Conservation (phyloP, 768 basidiomycete genomes). For the Sarcodon aspratus region DNA sequence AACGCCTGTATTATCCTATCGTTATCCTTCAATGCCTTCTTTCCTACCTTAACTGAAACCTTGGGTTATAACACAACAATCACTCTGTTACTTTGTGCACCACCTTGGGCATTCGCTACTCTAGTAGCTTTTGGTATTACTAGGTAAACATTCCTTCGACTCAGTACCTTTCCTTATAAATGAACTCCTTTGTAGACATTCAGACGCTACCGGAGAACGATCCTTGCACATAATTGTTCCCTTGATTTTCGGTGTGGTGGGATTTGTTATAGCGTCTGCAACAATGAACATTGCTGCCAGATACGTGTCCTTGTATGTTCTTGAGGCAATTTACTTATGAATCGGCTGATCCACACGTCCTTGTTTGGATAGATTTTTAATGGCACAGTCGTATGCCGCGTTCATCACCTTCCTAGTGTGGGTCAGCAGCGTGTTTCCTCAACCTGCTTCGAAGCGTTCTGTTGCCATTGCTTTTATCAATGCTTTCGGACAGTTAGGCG, state of each 20-base stretch:
- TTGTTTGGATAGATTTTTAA: conserved; percentile 44
- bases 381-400: conserved; percentile 64
- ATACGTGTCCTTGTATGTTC: conserved; percentile 50
- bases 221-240: conserved; percentile 53
- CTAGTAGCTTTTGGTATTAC: conserved; percentile 41
- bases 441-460: conserved; percentile 80
- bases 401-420: conserved; percentile 54
- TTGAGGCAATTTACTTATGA: neutral
- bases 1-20: conserved; percentile 50
- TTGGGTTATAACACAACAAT: conserved; percentile 56
- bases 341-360: neutral
- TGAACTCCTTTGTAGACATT: conserved; percentile 34
- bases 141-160: conserved; percentile 21
- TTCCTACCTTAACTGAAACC: conserved; percentile 67
- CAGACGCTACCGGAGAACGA: conserved; percentile 61
- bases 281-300: conserved; percentile 53
- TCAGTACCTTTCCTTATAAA: too few relatives aligned
- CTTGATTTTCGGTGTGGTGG: conserved; percentile 48
- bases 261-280: conserved; percentile 53
- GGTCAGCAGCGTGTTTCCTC: conserved; percentile 52
- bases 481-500: conserved; percentile 72
- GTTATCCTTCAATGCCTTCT: conserved; percentile 70
- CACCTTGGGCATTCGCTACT: conserved; percentile 61
- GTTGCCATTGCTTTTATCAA: conserved; percentile 78
- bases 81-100: conserved; percentile 66